Evolutionary conservation across 495 filamentous ascomycete genomes (phyloP).

Genomic region (Penicillium malachiteum): DNA sequence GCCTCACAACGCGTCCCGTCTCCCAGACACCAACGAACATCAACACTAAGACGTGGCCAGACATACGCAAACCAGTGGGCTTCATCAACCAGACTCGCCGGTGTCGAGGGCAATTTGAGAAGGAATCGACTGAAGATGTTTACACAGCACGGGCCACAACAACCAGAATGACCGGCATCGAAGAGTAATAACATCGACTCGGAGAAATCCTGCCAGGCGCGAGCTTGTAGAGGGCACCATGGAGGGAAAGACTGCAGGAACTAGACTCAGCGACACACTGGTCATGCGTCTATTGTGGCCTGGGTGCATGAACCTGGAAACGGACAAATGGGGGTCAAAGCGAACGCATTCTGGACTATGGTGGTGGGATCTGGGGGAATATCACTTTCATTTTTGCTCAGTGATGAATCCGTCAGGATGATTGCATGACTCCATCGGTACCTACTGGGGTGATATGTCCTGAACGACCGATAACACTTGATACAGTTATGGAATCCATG

Average conservation of each 20-base stretch:
- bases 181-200: not conserved
- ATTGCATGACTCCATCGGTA: not conserved
- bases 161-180: not conserved
- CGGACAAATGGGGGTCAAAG: not conserved
- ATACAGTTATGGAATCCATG: constrained; percentile 1
- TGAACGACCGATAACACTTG: not conserved
- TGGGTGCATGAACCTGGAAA: not conserved
- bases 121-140: no score
- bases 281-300: not conserved
- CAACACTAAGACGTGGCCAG: not conserved
- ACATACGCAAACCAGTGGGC: not conserved
- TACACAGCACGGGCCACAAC: no score
- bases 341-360: not conserved
- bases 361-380: constrained; percentile 1
- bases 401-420: not conserved
- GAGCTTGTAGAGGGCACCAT: constrained; percentile 1
- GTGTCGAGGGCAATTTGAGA: no score
- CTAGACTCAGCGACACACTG: not conserved
- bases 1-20: no score
- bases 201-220: not conserved
- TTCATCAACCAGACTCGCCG: not conserved
- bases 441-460: constrained; percentile 1
- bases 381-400: not conserved
- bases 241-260: not conserved
- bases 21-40: not conserved